Conservation (phyloP, 2,329 filamentous ascomycete species). For the Epicoccum sorghinum region DNA sequence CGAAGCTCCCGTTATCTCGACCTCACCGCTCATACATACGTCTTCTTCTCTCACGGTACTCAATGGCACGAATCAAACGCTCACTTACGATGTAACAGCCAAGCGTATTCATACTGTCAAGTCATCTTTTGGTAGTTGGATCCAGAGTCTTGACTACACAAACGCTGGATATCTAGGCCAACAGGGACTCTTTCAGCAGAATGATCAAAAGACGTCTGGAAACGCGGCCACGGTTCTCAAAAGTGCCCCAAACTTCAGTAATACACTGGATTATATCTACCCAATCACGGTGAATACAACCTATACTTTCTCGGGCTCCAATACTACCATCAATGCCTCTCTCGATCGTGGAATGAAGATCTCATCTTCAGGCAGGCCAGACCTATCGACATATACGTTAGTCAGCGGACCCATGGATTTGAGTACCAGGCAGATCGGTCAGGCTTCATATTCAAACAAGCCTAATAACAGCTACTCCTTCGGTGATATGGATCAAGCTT, state of each 20-base stretch:
- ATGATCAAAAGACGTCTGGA: background rate
- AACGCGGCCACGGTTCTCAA: background rate
- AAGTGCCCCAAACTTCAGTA: conserved; percentile 1
- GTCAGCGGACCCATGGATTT: conserved; percentile 2
- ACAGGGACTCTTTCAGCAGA: background rate
- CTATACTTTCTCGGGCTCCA: conserved; percentile 7
- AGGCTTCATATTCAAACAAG: conserved; percentile 2
- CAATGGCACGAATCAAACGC: conserved; percentile 9
- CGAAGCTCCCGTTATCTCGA: background rate
- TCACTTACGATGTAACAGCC: conserved; percentile 2
- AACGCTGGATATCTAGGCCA: conserved; percentile 2
- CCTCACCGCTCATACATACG: background rate
- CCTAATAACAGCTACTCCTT: conserved; percentile 7
- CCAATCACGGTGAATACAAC: conserved; percentile 2
- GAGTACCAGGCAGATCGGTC: conserved; percentile 1
- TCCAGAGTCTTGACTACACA: background rate
- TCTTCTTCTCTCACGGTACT: background rate
- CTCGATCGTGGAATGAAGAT: conserved; percentile 3
- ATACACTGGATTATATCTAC: conserved; percentile 4
- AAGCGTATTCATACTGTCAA: background rate
- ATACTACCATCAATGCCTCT: background rate
- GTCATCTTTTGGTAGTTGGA: conserved; percentile 2
- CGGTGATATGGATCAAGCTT: conserved; percentile 5
- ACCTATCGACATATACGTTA: background rate
- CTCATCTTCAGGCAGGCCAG: conserved; percentile 1